These are phyloP conservation scores for Salix koriyanagi DNA, from an alignment of 345 rosid genomes.

Conservation along the genomic window DNA sequence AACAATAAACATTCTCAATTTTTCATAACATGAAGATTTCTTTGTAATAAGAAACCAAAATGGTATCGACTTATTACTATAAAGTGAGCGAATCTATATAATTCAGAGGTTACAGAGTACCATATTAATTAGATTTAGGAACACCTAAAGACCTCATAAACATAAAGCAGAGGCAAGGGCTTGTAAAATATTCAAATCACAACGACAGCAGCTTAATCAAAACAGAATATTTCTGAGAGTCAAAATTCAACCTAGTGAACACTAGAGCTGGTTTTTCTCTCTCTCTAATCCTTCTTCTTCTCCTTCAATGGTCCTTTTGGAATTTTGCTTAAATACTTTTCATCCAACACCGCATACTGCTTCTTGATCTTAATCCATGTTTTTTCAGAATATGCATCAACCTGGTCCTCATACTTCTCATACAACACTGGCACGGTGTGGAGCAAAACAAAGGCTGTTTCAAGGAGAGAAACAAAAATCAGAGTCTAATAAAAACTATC, in stretches of 20 bases:
- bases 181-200: not conserved
- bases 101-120: not conserved
- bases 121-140: not conserved
- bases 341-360: constrained; percentile 64
- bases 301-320: constrained; percentile 59
- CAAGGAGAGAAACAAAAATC: not conserved
- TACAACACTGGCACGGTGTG: constrained; percentile 75
- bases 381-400: constrained; percentile 73
- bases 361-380: constrained; percentile 62
- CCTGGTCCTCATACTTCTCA: constrained; percentile 75
- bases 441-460: constrained; percentile 62
- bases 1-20: no score
- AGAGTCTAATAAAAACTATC: not conserved
- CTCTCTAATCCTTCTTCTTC: constrained; percentile 55
- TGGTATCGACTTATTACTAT: not conserved
- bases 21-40: no score
- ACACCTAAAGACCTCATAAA: not conserved
- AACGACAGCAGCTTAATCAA: not conserved
- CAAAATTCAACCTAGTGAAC: not conserved
- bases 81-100: not conserved
- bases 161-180: not conserved
- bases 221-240: not conserved
- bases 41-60: not conserved
- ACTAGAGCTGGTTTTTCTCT: not conserved
- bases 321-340: constrained; percentile 77